Percentiles rank a stretch among this genome's conserved stretches.
Conservation (phyloP, 768 basidiomycete genomes). For the Rhizopogon vesiculosus region DNA sequence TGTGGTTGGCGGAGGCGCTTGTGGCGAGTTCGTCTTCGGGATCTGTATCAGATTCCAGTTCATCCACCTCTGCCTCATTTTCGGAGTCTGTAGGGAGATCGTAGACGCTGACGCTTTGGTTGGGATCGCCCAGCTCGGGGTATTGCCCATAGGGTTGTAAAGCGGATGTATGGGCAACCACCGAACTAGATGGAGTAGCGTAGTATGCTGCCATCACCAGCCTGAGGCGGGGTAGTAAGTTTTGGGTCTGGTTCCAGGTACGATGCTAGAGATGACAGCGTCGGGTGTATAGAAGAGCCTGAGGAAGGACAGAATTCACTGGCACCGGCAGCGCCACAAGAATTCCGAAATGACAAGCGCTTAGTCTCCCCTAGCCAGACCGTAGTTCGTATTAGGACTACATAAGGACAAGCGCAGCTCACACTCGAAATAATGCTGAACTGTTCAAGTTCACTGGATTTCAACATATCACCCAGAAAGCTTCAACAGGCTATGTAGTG, state of each 20-base stretch:
- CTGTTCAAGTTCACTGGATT: background rate
- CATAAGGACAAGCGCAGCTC: background rate
- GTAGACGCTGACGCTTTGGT: conserved; percentile 22
- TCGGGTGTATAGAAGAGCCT: background rate
- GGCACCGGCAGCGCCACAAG: too few relatives aligned
- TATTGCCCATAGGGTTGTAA: conserved; percentile 25
- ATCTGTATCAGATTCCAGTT: conserved; percentile 27
- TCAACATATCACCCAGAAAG: background rate
- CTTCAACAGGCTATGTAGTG: background rate
- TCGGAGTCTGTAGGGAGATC: conserved; percentile 31
- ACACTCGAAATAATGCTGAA: background rate
- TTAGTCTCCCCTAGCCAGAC: too few relatives aligned
- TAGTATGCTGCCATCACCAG: conserved; percentile 27
- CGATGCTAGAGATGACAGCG: background rate
- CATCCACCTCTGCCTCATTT: conserved; percentile 28
- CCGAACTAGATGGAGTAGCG: conserved; percentile 13
- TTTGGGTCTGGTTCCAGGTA: background rate
- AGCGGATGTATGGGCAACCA: conserved; percentile 27
- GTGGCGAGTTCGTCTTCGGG: conserved; percentile 22
- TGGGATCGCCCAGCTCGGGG: conserved; percentile 19
- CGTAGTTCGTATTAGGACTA: too few relatives aligned
- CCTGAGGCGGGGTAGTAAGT: background rate
- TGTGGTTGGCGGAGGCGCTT: conserved; percentile 19
- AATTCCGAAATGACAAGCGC: background rate
- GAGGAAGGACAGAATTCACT: background rate